phyloP scores from a whole-genome alignment of 2,329 filamentous ascomycete genomes.

The Ophiostoma ulmi region DNA sequence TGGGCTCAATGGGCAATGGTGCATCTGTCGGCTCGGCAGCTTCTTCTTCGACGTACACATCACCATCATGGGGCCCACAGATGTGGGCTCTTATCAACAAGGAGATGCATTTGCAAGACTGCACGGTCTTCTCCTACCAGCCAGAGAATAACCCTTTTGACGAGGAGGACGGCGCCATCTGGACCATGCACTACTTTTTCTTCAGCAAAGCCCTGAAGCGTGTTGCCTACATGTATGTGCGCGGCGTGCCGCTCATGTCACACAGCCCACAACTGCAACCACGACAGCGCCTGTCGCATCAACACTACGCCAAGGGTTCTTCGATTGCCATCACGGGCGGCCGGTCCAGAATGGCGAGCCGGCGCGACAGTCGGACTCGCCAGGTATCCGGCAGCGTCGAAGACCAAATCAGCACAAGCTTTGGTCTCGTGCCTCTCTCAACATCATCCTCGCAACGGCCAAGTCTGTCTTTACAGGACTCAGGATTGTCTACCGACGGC shows the following conservation, averaged over 20 bases:
- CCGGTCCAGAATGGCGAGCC: conserved; percentile 20
- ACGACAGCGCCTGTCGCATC: conserved; percentile 25
- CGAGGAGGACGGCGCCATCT: conserved; percentile 87
- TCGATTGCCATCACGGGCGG: conserved; percentile 23
- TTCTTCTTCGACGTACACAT: conserved; percentile 37
- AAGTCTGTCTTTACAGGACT: conserved; percentile 31
- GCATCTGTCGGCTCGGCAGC: conserved; percentile 17
- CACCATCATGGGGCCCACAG: conserved; percentile 72
- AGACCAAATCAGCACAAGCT: conserved; percentile 10
- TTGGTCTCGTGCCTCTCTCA: conserved; percentile 11
- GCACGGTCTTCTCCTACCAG: conserved; percentile 82
- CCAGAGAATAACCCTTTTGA: conserved; percentile 87
- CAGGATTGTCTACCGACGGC: background rate
- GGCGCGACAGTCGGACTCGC: conserved; percentile 22
- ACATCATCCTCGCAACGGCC: conserved; percentile 28
- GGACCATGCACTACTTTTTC: conserved; percentile 95
- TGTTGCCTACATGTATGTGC: conserved; percentile 88
- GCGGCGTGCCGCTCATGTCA: conserved; percentile 74
- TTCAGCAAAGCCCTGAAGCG: conserved; percentile 91
- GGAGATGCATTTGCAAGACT: conserved; percentile 88
- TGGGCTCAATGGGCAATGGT: conserved; percentile 37
- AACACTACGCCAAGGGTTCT: conserved; percentile 21
- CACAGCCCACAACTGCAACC: conserved; percentile 50
- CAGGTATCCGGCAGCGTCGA: conserved; percentile 14
- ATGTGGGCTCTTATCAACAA: conserved; percentile 93